Evolutionary conservation across 2,329 filamentous ascomycete species (phyloP).

Genomic region (Aspergillus sp.): DNA sequence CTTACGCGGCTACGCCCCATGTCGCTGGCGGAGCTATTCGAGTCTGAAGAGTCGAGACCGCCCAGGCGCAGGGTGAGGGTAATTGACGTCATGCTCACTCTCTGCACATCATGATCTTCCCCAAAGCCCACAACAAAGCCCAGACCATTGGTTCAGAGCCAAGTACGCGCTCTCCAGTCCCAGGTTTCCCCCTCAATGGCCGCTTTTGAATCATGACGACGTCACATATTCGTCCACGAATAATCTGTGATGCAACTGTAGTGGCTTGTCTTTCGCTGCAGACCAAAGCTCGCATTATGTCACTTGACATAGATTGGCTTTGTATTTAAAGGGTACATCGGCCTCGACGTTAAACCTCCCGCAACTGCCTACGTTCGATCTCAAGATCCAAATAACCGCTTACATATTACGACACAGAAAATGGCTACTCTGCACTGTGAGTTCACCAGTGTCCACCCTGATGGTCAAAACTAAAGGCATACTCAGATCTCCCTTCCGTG

Average conservation of each 20-base stretch:
- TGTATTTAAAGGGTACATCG: background rate
- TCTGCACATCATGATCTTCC: slow-evolving; percentile 8
- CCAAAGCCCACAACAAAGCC: background rate
- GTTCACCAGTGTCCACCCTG: slow-evolving; percentile 23
- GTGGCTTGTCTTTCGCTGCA: background rate
- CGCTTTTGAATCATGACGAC: slow-evolving; percentile 29
- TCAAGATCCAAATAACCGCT: background rate
- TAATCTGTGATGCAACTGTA: slow-evolving; percentile 10
- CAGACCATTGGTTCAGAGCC: slow-evolving; percentile 17
- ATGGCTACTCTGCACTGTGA: slow-evolving; percentile 63
- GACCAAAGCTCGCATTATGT: slow-evolving; percentile 7
- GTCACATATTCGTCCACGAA: slow-evolving; percentile 21
- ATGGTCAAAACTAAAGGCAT: slow-evolving; percentile 2
- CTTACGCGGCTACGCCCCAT: background rate
- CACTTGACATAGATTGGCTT: background rate
- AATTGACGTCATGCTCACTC: slow-evolving; percentile 7
- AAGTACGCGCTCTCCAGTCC: slow-evolving; percentile 1
- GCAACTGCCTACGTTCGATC: background rate
- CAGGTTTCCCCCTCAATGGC: background rate
- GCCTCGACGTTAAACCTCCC: background rate
- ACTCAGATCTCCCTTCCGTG: slow-evolving; percentile 73
- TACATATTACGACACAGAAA: slow-evolving; percentile 31
- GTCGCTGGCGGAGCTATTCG: background rate
- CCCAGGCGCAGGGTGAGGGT: background rate
- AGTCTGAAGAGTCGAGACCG: background rate